Conservation (phyloP, 192 early-diverging fungal genomes). For the Pilaira anomala region DNA sequence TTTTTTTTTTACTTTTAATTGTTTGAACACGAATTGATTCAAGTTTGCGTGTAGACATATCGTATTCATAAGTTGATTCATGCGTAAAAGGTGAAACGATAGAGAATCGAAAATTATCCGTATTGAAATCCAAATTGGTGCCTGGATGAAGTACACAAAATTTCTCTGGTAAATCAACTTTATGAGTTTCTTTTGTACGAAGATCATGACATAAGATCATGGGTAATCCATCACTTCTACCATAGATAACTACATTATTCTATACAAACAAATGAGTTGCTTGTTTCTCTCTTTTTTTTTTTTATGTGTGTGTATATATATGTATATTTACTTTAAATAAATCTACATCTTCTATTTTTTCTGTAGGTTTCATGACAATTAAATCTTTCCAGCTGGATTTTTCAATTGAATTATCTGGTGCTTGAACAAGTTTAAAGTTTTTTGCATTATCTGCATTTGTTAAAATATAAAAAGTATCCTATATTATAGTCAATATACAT, state of each 20-base stretch:
- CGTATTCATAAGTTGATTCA: slow-evolving; percentile 66
- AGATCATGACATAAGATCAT: slow-evolving; percentile 53
- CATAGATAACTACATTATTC: slow-evolving; percentile 49
- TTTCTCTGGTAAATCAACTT: slow-evolving; percentile 46
- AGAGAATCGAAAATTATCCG: slow-evolving; percentile 56
- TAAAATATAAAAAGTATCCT: slow-evolving; percentile 49
- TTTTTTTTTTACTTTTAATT: slow-evolving; percentile 41
- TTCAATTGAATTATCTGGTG: slow-evolving; percentile 35
- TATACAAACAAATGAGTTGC: too few relatives aligned
- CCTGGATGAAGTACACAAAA: slow-evolving; percentile 59
- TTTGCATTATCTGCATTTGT: slow-evolving; percentile 49
- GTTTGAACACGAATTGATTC: slow-evolving; percentile 41
- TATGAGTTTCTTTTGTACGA: slow-evolving; percentile 30
- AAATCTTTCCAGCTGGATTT: slow-evolving; percentile 57
- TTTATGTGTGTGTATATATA: neutral
- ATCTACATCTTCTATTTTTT: slow-evolving; percentile 76
- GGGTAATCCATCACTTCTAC: slow-evolving; percentile 49
- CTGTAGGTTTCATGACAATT: slow-evolving; percentile 51
- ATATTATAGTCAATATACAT: neutral
- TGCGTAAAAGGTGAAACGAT: slow-evolving; percentile 63
- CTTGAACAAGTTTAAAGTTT: slow-evolving; percentile 62
- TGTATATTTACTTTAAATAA: slow-evolving; percentile 52
- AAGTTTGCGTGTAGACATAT: slow-evolving; percentile 49
- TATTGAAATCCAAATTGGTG: slow-evolving; percentile 56
- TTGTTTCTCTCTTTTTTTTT: too few relatives aligned